Evolutionary conservation across 306 rosid species (phyloP).

Genomic region (Amphicarpaea edgeworthii): DNA sequence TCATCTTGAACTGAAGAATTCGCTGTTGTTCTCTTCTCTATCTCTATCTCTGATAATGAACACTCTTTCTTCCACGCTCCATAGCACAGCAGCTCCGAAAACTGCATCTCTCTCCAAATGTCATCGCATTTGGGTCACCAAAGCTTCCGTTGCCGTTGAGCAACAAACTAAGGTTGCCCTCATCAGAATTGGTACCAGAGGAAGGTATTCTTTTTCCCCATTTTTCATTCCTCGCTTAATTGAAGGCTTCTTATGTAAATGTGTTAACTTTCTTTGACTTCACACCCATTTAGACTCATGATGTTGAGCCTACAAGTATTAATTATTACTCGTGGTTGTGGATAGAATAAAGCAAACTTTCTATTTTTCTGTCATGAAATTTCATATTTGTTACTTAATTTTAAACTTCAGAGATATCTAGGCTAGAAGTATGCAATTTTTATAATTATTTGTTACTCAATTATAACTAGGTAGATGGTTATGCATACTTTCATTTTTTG

Average conservation of each 20-base stretch:
- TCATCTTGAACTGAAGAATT: background rate
- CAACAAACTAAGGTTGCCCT: conserved; percentile 70
- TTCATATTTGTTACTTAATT: too few species aligned
- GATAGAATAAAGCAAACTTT: background rate
- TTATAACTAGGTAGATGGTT: too few species aligned
- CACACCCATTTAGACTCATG: background rate
- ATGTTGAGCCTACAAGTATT: background rate
- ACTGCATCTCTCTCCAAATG: conserved; percentile 41
- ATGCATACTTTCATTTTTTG: background rate
- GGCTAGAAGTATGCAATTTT: too few species aligned
- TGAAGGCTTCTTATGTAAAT: too few species aligned
- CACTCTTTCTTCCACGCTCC: conserved; percentile 37
- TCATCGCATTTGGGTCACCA: conserved; percentile 13
- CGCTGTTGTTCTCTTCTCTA: background rate
- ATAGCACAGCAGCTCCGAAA: conserved; percentile 26
- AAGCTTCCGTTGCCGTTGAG: conserved; percentile 83
- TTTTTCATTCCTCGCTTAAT: too few species aligned
- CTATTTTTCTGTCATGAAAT: background rate
- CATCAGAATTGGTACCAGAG: conserved; percentile 82
- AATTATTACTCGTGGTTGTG: background rate
- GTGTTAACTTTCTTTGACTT: background rate
- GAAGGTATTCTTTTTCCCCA: conserved; percentile 61
- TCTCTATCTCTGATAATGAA: conserved; percentile 22
- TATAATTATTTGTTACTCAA: too few species aligned
- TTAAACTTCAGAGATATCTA: too few species aligned